A percentile compares a stretch with the other conserved stretches of the same genome.
Conservation (phyloP, 2,329 filamentous ascomycete species). For the Biscogniauxia sp. region DNA sequence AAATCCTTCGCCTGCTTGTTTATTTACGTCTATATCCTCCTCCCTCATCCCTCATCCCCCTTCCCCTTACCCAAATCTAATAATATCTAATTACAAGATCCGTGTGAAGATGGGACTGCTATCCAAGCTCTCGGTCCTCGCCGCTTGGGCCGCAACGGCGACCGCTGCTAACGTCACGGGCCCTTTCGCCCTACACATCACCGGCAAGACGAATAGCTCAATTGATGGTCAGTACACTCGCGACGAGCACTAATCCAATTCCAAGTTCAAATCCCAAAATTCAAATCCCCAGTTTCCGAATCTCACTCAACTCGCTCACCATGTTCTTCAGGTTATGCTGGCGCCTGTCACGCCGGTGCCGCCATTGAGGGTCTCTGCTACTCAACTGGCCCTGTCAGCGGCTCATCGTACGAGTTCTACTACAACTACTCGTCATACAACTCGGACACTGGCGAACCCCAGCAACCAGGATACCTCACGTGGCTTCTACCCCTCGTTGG, state of each 20-base stretch:
- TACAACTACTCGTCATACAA: slow-evolving; percentile 18
- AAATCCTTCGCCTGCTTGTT: neutral
- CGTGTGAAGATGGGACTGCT: neutral
- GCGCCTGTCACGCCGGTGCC: slow-evolving; percentile 24
- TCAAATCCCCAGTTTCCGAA: too few species aligned
- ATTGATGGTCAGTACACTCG: slow-evolving; percentile 20
- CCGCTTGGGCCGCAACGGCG: slow-evolving; percentile 15
- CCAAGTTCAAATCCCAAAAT: too few species aligned
- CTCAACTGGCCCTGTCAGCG: slow-evolving; percentile 9
- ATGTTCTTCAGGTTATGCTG: slow-evolving; percentile 18
- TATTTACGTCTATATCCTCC: neutral
- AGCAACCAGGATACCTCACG: slow-evolving; percentile 18
- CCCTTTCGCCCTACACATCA: slow-evolving; percentile 21
- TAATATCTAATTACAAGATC: slow-evolving; percentile 3
- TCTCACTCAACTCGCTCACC: neutral
- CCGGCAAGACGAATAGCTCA: slow-evolving; percentile 19
- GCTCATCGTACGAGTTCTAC: slow-evolving; percentile 20
- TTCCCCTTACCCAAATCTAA: neutral
- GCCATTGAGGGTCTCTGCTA: slow-evolving; percentile 26
- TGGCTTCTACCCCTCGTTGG: slow-evolving; percentile 15
- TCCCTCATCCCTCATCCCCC: neutral
- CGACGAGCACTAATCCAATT: neutral
- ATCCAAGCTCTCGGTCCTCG: slow-evolving; percentile 8
- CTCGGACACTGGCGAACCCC: neutral
- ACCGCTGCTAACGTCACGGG: slow-evolving; percentile 21